Conservation (phyloP, 805 yeast species). For the Danielia reshetovae region DNA sequence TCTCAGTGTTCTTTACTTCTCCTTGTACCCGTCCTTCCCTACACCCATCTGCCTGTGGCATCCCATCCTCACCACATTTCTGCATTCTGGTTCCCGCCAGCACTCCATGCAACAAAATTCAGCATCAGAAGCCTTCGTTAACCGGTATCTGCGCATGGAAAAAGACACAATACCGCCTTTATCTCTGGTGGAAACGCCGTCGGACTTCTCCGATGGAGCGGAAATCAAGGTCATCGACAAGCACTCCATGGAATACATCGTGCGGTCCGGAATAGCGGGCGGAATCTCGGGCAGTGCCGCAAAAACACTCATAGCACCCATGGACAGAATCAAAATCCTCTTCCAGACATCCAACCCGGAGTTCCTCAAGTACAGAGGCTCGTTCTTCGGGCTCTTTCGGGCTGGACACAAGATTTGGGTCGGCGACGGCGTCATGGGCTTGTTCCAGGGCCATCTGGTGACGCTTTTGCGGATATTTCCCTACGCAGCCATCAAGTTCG, state of each 20-base stretch:
- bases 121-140: no score
- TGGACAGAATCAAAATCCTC: slow-evolving; percentile 90
- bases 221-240: slow-evolving; percentile 50
- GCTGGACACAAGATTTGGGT: slow-evolving; percentile 68
- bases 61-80: no score
- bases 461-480: slow-evolving; percentile 90
- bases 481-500: slow-evolving; percentile 95
- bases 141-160: no score
- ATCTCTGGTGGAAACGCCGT: no score
- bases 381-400: slow-evolving; percentile 65
- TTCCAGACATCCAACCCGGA: slow-evolving; percentile 95
- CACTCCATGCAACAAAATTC: no score
- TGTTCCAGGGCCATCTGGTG: slow-evolving; percentile 94
- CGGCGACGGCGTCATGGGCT: slow-evolving; percentile 72
- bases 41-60: no score
- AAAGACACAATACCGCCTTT: no score
- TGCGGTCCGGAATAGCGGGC: slow-evolving; percentile 87
- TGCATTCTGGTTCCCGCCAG: no score
- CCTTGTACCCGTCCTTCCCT: no score
- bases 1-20: no score
- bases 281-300: slow-evolving; percentile 97
- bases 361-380: slow-evolving; percentile 74
- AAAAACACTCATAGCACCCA: slow-evolving; percentile 89
- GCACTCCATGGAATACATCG: slow-evolving; percentile 70
- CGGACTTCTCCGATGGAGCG: no score